phyloP scores from a whole-genome alignment of 2,329 filamentous ascomycete genomes.

The Penicillium decumbens region DNA sequence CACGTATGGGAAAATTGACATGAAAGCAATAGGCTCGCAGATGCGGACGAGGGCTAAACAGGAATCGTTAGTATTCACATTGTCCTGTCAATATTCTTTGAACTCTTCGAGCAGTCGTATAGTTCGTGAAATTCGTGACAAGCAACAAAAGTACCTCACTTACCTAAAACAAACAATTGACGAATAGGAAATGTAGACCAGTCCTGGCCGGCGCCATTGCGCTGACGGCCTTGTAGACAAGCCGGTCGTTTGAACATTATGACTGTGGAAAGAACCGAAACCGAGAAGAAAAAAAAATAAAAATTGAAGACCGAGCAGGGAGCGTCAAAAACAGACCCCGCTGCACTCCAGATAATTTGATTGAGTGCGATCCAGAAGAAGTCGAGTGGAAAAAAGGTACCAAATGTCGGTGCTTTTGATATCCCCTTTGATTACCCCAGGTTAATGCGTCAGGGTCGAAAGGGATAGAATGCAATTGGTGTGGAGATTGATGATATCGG shows the following conservation, averaged over 20 bases:
- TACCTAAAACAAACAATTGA: conserved; percentile 52
- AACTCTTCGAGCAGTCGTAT: conserved; percentile 8
- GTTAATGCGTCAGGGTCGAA: conserved; percentile 22
- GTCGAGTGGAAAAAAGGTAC: conserved; percentile 21
- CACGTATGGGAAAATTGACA: conserved; percentile 98
- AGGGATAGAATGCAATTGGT: conserved; percentile 32
- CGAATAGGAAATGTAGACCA: conserved; percentile 52
- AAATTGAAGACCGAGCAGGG: background rate
- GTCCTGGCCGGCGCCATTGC: conserved; percentile 26
- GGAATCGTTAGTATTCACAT: conserved; percentile 7
- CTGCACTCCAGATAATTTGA: conserved; percentile 16
- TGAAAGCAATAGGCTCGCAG: conserved; percentile 98
- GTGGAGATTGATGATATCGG: conserved; percentile 5
- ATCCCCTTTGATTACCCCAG: conserved; percentile 26
- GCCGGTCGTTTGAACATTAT: conserved; percentile 35
- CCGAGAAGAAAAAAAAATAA: background rate
- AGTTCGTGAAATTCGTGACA: conserved; percentile 7
- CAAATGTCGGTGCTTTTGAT: conserved; percentile 27
- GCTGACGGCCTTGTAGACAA: conserved; percentile 31
- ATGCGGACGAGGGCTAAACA: conserved; percentile 78
- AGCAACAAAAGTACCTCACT: conserved; percentile 29
- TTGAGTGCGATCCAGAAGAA: conserved; percentile 12
- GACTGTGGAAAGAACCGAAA: conserved; percentile 2
- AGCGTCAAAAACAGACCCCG: conserved; percentile 7
- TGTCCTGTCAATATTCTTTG: conserved; percentile 9